A percentile compares a stretch with the other conserved stretches of the same genome.
These are phyloP conservation scores for Saccharomycopsis fibuligera DNA, from an alignment of 805 yeast species.

Conservation along the genomic window DNA sequence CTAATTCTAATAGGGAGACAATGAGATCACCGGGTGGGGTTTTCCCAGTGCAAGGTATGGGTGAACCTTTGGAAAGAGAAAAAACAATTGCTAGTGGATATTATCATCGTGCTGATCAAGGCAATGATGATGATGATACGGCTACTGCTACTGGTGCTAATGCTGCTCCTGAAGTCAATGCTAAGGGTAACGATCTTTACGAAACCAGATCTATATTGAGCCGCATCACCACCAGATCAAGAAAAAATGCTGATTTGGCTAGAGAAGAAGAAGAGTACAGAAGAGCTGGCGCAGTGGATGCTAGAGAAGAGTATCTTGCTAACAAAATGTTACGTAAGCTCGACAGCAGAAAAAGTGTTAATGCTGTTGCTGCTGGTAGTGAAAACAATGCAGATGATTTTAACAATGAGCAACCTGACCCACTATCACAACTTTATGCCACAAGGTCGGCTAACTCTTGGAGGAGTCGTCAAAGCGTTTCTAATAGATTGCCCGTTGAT, in stretches of 20 bases:
- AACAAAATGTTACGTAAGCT: constrained; percentile 7
- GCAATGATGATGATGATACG: constrained; percentile 19
- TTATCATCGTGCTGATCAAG: constrained; percentile 23
- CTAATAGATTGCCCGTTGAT: neutral
- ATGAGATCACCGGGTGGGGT: constrained; percentile 64
- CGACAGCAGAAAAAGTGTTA: neutral
- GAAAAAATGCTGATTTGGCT: constrained; percentile 33
- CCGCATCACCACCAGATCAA: neutral
- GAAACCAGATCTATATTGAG: constrained; percentile 20
- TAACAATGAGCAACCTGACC: no score
- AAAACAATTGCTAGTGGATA: constrained; percentile 42
- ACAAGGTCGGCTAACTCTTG: neutral
- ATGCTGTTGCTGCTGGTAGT: neutral
- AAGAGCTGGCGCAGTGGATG: constrained; percentile 23
- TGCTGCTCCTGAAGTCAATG: constrained; percentile 22
- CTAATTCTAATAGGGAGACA: neutral
- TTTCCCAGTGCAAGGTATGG: constrained; percentile 78
- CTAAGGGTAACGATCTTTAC: constrained; percentile 28
- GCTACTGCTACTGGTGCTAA: constrained; percentile 21
- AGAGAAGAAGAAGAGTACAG: constrained; percentile 29
- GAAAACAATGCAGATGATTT: no score
- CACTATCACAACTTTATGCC: neutral
- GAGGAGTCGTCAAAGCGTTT: neutral
- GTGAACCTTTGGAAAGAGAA: constrained; percentile 52
- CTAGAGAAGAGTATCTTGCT: constrained; percentile 16